phyloP scores from a whole-genome alignment of 805 yeast species.

The Cyberlindnera lachancei region DNA sequence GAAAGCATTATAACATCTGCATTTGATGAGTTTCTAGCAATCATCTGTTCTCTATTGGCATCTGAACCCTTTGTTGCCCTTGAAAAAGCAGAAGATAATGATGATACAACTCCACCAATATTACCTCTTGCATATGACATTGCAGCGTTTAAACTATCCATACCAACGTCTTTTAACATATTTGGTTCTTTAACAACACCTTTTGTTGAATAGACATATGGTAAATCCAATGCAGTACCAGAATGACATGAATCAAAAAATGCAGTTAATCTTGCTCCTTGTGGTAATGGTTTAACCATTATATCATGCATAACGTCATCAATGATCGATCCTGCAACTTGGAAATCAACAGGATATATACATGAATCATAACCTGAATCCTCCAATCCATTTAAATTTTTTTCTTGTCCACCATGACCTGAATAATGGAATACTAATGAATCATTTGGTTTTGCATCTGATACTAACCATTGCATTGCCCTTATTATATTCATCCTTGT shows the following conservation, averaged over 20 bases:
- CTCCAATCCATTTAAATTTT: slow-evolving; percentile 55
- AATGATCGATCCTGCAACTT: slow-evolving; percentile 51
- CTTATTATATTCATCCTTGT: slow-evolving; percentile 55
- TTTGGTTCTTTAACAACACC: slow-evolving; percentile 70
- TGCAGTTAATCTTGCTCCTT: slow-evolving; percentile 63
- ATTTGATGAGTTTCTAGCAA: slow-evolving; percentile 43
- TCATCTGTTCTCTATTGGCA: slow-evolving; percentile 31
- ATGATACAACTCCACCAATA: slow-evolving; percentile 28
- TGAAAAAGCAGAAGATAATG: slow-evolving; percentile 15
- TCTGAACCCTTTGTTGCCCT: slow-evolving; percentile 16
- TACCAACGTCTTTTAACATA: slow-evolving; percentile 57
- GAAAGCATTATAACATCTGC: slow-evolving; percentile 62
- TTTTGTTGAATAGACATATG: slow-evolving; percentile 62
- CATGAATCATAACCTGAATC: slow-evolving; percentile 57
- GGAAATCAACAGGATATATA: slow-evolving; percentile 57
- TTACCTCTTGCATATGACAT: slow-evolving; percentile 47
- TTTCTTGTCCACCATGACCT: slow-evolving; percentile 67
- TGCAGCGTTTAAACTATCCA: slow-evolving; percentile 48
- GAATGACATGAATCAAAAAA: slow-evolving; percentile 71
- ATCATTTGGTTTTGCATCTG: slow-evolving; percentile 52
- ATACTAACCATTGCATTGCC: slow-evolving; percentile 72
- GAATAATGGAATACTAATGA: slow-evolving; percentile 65
- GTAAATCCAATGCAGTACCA: slow-evolving; percentile 67
- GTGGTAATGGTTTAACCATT: slow-evolving; percentile 53
- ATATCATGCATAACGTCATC: slow-evolving; percentile 61